phyloP scores from a whole-genome alignment of 108 stramenopile species.

The Stephanodiscus triporus region DNA sequence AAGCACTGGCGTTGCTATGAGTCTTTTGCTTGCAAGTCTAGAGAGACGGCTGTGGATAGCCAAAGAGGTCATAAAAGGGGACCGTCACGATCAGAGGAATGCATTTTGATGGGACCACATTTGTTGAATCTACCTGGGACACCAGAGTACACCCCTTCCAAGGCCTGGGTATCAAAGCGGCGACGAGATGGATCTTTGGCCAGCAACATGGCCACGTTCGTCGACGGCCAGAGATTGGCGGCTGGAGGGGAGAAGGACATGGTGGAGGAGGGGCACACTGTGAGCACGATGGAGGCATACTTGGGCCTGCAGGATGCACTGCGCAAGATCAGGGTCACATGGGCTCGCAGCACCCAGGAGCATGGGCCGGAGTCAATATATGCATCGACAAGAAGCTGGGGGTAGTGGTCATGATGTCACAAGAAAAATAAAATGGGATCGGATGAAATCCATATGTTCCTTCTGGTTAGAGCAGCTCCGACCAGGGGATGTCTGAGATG shows the following conservation, averaged over 20 bases:
- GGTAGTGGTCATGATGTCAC: slow-evolving; percentile 16
- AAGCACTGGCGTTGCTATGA: no score
- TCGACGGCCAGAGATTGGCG: slow-evolving; percentile 44
- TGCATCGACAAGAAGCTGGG: slow-evolving; percentile 22
- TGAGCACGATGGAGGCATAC: slow-evolving; percentile 15
- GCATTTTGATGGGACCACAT: slow-evolving; percentile 31
- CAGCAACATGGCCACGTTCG: neutral
- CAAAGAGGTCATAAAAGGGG: slow-evolving; percentile 27
- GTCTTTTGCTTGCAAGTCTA: no score
- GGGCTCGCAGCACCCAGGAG: neutral
- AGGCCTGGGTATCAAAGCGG: slow-evolving; percentile 48
- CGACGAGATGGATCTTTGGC: slow-evolving; percentile 23
- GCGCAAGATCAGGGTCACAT: slow-evolving; percentile 24
- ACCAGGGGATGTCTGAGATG: neutral
- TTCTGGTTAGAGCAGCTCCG: neutral
- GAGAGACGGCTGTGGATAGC: no score
- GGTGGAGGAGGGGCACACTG: slow-evolving; percentile 7
- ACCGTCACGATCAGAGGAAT: slow-evolving; percentile 20
- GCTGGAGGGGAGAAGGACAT: slow-evolving; percentile 4
- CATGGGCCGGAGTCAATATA: slow-evolving; percentile 15
- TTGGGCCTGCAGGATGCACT: slow-evolving; percentile 55
- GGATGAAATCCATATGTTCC: neutral
- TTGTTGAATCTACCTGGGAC: slow-evolving; percentile 36
- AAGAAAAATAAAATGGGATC: neutral
- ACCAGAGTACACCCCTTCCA: neutral